Conservation (phyloP, 2,329 filamentous ascomycete genomes). For the Pseudogymnoascus sp. region DNA sequence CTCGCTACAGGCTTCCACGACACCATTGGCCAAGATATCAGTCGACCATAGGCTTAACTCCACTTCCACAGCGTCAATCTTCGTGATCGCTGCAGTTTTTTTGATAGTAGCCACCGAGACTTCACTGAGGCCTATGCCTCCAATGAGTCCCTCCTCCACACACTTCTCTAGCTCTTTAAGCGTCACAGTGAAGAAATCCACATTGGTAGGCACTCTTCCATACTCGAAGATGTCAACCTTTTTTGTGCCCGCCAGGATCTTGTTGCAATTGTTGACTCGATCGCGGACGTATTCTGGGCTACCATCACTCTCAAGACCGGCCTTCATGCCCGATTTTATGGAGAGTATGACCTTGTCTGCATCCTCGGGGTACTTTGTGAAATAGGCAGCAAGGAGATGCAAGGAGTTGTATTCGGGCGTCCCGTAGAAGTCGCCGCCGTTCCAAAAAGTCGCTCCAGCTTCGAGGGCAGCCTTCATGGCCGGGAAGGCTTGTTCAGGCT, state of each 20-base stretch:
- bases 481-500: conserved; percentile 38
- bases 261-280: conserved; percentile 48
- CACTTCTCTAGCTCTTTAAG: conserved; percentile 20
- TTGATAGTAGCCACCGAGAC: conserved; percentile 35
- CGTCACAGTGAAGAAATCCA: conserved; percentile 12
- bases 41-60: conserved; percentile 36
- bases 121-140: conserved; percentile 37
- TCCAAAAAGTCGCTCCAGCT: conserved; percentile 43
- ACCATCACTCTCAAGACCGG: conserved; percentile 35
- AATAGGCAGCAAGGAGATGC: conserved; percentile 51
- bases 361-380: conserved; percentile 52
- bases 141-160: conserved; percentile 34
- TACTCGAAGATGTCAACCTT: conserved; percentile 42
- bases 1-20: conserved; percentile 46
- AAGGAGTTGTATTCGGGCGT: conserved; percentile 48
- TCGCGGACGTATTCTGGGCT: conserved; percentile 44
- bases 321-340: conserved; percentile 47
- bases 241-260: conserved; percentile 34
- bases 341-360: conserved; percentile 51
- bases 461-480: conserved; percentile 44
- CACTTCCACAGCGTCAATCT: conserved; percentile 39
- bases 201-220: conserved; percentile 18
- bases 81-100: conserved; percentile 30
- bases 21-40: conserved; percentile 31
- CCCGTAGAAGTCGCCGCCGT: conserved; percentile 58